Conservation (phyloP, 768 basidiomycete species). For the Lactifluus echinatus region DNA sequence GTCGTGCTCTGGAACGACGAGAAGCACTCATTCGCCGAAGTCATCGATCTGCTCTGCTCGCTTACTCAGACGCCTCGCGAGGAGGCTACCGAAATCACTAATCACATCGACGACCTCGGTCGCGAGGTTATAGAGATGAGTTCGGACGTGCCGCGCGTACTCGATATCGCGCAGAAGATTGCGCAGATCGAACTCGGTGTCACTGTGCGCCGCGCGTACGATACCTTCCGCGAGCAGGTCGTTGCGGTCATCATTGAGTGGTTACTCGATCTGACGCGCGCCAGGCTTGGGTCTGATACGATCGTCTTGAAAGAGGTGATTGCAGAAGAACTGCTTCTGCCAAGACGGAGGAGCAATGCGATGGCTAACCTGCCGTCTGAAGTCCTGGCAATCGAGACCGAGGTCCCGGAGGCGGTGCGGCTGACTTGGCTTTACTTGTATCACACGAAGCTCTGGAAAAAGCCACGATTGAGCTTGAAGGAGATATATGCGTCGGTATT, state of each 20-base stretch:
- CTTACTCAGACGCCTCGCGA: constrained; percentile 41
- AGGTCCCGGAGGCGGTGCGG: constrained; percentile 44
- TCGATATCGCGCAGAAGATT: constrained; percentile 73
- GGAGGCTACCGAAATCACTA: constrained; percentile 48
- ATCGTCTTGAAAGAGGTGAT: constrained; percentile 65
- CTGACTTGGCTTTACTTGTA: constrained; percentile 73
- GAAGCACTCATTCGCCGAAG: constrained; percentile 88
- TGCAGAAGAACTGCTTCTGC: constrained; percentile 56
- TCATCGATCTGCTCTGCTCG: constrained; percentile 64
- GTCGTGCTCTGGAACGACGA: constrained; percentile 95
- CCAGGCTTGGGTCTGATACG: constrained; percentile 57
- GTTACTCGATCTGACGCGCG: constrained; percentile 72
- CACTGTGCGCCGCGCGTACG: constrained; percentile 77
- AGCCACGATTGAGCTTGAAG: constrained; percentile 68
- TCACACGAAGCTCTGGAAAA: constrained; percentile 81
- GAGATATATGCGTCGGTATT: constrained; percentile 74
- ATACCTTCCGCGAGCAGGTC: constrained; percentile 84
- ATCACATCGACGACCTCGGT: constrained; percentile 67
- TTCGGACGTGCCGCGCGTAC: constrained; percentile 40
- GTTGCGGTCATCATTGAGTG: constrained; percentile 78
- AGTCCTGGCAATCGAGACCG: constrained; percentile 28
- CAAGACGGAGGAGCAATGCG: constrained; percentile 45
- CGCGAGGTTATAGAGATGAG: constrained; percentile 80
- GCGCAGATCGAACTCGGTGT: constrained; percentile 87
- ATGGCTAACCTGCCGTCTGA: constrained; percentile 34